Percentiles rank a stretch among this genome's conserved stretches.
Evolutionary conservation across 768 basidiomycete species (phyloP).

Genomic region (Agaricus bisporus): DNA sequence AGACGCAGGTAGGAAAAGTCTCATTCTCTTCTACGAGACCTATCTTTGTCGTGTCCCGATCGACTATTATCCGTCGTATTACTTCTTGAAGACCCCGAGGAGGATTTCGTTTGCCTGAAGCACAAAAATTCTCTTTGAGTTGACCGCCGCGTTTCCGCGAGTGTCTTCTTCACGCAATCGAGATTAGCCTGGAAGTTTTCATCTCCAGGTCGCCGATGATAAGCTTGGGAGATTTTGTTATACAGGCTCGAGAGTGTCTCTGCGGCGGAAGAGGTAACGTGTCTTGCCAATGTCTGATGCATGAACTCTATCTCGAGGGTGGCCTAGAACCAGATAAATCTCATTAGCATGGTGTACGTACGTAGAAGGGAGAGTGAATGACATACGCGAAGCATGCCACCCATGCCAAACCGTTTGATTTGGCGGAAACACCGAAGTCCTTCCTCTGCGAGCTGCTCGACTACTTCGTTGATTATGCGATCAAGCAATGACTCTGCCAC

Average conservation of each 20-base stretch:
- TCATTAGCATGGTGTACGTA: not conserved
- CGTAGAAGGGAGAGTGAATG: not conserved
- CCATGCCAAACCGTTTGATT: constrained; percentile 92
- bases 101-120: constrained; percentile 70
- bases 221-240: constrained; percentile 90
- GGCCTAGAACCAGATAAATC: constrained; percentile 47
- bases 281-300: constrained; percentile 90
- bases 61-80: constrained; percentile 4
- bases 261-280: constrained; percentile 76
- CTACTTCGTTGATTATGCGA: constrained; percentile 73
- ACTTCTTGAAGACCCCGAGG: constrained; percentile 15
- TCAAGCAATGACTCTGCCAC: constrained; percentile 76
- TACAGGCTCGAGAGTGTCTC: constrained; percentile 88
- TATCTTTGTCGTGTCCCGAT: constrained; percentile 6
- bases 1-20: too few species aligned
- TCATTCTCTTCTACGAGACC: constrained; percentile 7
- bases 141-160: constrained; percentile 81
- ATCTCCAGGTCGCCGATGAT: constrained; percentile 77
- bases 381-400: constrained; percentile 93
- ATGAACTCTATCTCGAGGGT: constrained; percentile 99
- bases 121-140: constrained; percentile 95
- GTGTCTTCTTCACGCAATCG: constrained; percentile 85
- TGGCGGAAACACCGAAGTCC: constrained; percentile 83
- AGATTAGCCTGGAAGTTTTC: constrained; percentile 83
- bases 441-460: constrained; percentile 79